Evolutionary conservation across 2,329 filamentous ascomycete genomes (phyloP).

Genomic region (Trichoderma pleuroti): DNA sequence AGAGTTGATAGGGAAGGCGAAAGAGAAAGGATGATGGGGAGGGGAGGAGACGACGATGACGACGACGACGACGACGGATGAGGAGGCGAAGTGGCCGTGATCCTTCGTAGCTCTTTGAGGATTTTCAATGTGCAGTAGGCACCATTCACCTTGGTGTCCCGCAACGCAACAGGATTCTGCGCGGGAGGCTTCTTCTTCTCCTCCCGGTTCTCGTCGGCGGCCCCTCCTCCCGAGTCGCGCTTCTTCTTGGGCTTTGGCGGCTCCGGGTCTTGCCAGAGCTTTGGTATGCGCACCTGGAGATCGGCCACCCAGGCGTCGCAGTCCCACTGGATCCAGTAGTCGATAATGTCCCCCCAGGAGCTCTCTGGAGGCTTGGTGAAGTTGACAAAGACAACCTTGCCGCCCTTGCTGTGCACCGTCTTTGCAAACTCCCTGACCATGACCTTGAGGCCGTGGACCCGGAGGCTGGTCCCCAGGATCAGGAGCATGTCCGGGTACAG

Average conservation of each 20-base stretch:
- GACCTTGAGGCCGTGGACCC: slow-evolving; percentile 67
- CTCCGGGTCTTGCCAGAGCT: slow-evolving; percentile 55
- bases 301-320: slow-evolving; percentile 70
- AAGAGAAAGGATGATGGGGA: not conserved
- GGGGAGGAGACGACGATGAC: not conserved
- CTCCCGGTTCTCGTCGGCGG: slow-evolving; percentile 27
- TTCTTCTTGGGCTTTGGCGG: slow-evolving; percentile 41
- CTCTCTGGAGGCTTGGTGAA: slow-evolving; percentile 69
- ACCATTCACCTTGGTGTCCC: slow-evolving; percentile 45
- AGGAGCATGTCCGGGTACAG: slow-evolving; percentile 64
- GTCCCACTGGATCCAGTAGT: slow-evolving; percentile 73
- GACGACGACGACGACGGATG: not conserved
- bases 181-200: slow-evolving; percentile 33
- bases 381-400: slow-evolving; percentile 70
- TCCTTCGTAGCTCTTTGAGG: slow-evolving; percentile 36
- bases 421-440: slow-evolving; percentile 70
- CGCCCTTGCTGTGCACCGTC: slow-evolving; percentile 63
- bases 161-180: slow-evolving; percentile 41
- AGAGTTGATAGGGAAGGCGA: not conserved
- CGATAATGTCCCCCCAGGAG: slow-evolving; percentile 68
- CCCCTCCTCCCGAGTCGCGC: slow-evolving; percentile 29
- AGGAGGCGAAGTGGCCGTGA: slow-evolving; percentile 28
- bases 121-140: slow-evolving; percentile 46
- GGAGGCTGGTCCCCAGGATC: slow-evolving; percentile 67
- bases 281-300: slow-evolving; percentile 55